Evolutionary conservation across 208 protist species (phyloP).

Genomic region (Trypanosoma caninum): DNA sequence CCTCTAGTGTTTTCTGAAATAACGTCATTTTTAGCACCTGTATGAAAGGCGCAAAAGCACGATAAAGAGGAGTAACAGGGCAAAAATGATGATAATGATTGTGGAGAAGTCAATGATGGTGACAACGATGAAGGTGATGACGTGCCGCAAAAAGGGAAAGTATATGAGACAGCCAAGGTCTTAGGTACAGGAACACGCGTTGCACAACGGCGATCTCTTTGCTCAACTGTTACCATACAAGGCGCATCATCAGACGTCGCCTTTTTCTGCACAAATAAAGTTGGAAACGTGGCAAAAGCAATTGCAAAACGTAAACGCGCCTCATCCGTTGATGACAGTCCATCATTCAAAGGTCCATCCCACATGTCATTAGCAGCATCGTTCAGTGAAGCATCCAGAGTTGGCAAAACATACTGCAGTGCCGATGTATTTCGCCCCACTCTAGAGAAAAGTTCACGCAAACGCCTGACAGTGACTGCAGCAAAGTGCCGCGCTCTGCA

Average conservation of each 20-base stretch:
- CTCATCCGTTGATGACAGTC: not conserved
- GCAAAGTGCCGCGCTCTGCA: not conserved
- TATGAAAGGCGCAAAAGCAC: conserved; percentile 21
- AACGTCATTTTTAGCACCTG: not conserved
- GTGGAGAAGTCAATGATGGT: not conserved
- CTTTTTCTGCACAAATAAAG: conserved; percentile 15
- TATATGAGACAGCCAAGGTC: not conserved
- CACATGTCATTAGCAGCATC: not conserved
- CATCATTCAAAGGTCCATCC: not conserved
- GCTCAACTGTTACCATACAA: conserved; percentile 13
- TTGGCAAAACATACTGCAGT: not conserved
- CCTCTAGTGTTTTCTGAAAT: not conserved
- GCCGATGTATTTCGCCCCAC: not conserved
- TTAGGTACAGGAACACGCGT: conserved; percentile 8
- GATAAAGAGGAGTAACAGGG: conserved; percentile 2
- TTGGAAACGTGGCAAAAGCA: conserved; percentile 20
- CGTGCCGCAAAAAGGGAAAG: not conserved
- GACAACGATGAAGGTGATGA: not conserved
- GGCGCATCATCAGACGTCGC: not conserved
- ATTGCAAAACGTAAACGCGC: conserved; percentile 21
- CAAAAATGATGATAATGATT: not conserved
- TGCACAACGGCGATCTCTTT: conserved; percentile 15
- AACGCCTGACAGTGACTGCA: not conserved
- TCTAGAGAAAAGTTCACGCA: not conserved
- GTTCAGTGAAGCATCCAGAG: not conserved